Evolutionary conservation across 805 yeast genomes (phyloP).

Genomic region (Hanseniaspora osmophila): DNA sequence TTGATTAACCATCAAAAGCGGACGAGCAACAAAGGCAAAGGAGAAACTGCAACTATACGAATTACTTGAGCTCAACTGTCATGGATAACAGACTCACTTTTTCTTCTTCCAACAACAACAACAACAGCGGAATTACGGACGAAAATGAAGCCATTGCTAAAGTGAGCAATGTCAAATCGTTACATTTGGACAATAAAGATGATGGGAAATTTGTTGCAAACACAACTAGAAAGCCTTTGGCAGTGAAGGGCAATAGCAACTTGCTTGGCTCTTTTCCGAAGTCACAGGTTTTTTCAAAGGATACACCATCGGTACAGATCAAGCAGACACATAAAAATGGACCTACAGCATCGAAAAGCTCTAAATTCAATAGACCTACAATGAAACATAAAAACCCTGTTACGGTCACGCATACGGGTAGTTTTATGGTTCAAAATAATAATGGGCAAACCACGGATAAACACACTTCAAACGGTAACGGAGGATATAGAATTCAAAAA

Average conservation of each 20-base stretch:
- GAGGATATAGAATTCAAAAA: conserved; percentile 7
- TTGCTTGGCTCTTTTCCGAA: too few relatives aligned
- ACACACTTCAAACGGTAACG: conserved; percentile 1
- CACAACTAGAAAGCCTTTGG: background rate
- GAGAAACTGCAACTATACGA: too few relatives aligned
- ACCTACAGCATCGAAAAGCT: background rate
- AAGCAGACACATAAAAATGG: background rate
- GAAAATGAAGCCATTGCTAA: background rate
- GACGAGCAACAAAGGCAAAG: too few relatives aligned
- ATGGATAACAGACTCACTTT: background rate
- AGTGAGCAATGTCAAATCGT: background rate
- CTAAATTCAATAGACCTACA: background rate
- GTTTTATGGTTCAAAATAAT: conserved; percentile 3
- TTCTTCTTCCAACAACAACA: background rate
- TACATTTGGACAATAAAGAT: too few relatives aligned
- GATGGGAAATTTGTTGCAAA: too few relatives aligned
- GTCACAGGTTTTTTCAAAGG: too few relatives aligned
- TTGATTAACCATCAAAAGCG: too few relatives aligned
- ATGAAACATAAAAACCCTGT: conserved; percentile 3
- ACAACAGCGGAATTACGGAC: background rate
- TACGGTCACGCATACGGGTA: conserved; percentile 6
- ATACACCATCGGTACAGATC: too few relatives aligned
- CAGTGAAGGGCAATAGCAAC: background rate
- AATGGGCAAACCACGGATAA: background rate
- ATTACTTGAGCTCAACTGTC: background rate